Percentiles rank a stretch among this genome's conserved stretches.
phyloP scores from a whole-genome alignment of 2,329 filamentous ascomycete genomes.

The Cytospora paraplurivora region DNA sequence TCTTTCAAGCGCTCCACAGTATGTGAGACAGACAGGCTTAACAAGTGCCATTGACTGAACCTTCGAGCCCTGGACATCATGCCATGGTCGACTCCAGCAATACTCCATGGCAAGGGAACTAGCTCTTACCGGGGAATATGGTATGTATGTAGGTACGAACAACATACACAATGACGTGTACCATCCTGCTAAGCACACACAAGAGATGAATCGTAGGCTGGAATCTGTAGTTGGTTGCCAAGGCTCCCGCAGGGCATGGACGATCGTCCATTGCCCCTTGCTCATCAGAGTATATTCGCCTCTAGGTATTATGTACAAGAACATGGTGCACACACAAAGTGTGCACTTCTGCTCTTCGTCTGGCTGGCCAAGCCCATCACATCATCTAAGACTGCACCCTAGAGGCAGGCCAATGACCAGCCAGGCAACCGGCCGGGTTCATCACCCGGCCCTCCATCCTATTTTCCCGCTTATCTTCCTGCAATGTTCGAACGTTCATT shows the following conservation, averaged over 20 bases:
- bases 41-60: too few species aligned
- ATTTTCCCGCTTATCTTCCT: conserved; percentile 10
- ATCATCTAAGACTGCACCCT: background rate
- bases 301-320: conserved; percentile 27
- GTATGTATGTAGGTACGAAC: background rate
- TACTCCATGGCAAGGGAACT: background rate
- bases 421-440: conserved; percentile 13
- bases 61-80: background rate
- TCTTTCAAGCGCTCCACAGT: background rate
- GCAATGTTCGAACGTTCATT: conserved; percentile 26
- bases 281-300: conserved; percentile 24
- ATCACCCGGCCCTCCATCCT: conserved; percentile 13
- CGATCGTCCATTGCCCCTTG: conserved; percentile 11
- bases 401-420: conserved; percentile 14
- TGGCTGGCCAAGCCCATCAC: background rate
- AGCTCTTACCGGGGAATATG: background rate
- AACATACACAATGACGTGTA: background rate
- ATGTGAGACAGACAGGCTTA: background rate
- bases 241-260: conserved; percentile 9
- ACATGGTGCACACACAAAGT: conserved; percentile 4
- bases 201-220: background rate
- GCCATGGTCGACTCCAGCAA: background rate
- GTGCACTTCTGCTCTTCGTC: conserved; percentile 16
- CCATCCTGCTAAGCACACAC: background rate
- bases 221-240: conserved; percentile 12